Conservation (phyloP, 306 rosid genomes). For the Cicer bijugum region DNA sequence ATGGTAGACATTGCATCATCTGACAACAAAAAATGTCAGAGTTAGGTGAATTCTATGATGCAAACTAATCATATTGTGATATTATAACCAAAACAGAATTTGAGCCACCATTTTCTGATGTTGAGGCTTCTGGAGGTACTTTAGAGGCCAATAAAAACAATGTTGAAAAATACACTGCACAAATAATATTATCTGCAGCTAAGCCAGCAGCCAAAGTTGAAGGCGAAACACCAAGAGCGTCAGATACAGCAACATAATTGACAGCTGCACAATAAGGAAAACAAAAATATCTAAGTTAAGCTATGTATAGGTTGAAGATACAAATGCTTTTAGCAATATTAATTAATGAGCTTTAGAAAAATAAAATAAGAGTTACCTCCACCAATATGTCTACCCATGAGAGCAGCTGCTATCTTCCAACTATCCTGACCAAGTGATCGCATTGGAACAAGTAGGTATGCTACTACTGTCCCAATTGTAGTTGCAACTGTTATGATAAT, state of each 20-base stretch:
- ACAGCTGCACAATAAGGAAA: slow-evolving; percentile 56
- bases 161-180: slow-evolving; percentile 72
- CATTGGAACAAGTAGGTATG: slow-evolving; percentile 75
- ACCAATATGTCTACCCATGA: slow-evolving; percentile 86
- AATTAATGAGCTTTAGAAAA: neutral
- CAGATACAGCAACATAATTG: slow-evolving; percentile 75
- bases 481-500: slow-evolving; percentile 63
- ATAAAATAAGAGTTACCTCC: slow-evolving; percentile 60
- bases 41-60: neutral
- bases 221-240: slow-evolving; percentile 62
- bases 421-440: slow-evolving; percentile 78
- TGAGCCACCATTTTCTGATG: slow-evolving; percentile 51
- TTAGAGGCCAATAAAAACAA: slow-evolving; percentile 69
- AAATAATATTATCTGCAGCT: slow-evolving; percentile 86
- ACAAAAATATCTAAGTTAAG: slow-evolving; percentile 3
- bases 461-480: slow-evolving; percentile 71
- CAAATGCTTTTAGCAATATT: slow-evolving; percentile 22
- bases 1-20: slow-evolving; percentile 47
- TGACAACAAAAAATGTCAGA: slow-evolving; percentile 27
- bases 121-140: slow-evolving; percentile 68
- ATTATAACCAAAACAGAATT: slow-evolving; percentile 28
- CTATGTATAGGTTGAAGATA: neutral
- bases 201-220: slow-evolving; percentile 72
- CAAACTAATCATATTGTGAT: neutral
- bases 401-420: slow-evolving; percentile 87